These are phyloP conservation scores for Scytalidium lignicola DNA, from an alignment of 2,329 filamentous ascomycete species.

Conservation along the genomic window DNA sequence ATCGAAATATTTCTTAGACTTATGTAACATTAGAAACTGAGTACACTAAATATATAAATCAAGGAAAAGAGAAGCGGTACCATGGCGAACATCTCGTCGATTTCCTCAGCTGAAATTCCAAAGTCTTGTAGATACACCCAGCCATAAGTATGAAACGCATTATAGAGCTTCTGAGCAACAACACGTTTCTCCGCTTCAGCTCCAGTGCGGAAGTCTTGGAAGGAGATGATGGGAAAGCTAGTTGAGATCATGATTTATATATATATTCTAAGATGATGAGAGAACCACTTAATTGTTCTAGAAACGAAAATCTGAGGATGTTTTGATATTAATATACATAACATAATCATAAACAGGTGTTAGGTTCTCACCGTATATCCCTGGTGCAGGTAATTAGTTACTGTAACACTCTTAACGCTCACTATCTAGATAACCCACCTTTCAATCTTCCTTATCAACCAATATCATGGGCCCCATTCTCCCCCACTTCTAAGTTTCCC, in stretches of 20 bases:
- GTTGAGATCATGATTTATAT: not conserved
- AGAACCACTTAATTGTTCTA: not conserved
- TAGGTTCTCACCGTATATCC: too few relatives aligned
- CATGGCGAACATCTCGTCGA: conserved; percentile 6
- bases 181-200: conserved; percentile 1
- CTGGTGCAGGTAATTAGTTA: too few relatives aligned
- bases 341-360: too few relatives aligned
- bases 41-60: not conserved
- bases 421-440: too few relatives aligned
- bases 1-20: conserved; percentile 5
- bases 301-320: too few relatives aligned
- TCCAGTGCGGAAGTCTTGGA: not conserved
- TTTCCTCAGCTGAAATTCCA: conserved; percentile 2
- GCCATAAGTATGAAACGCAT: conserved; percentile 4
- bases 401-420: too few relatives aligned
- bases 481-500: too few relatives aligned
- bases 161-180: conserved; percentile 2
- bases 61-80: too few relatives aligned
- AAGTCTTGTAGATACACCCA: conserved; percentile 4
- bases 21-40: not conserved
- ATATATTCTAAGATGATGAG: not conserved
- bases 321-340: too few relatives aligned
- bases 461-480: too few relatives aligned
- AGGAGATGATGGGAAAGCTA: conserved; percentile 4
- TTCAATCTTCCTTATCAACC: too few relatives aligned